Base-by-base conservation (phyloP, 371 early-diverging fungal species). In the Catenaria anguillulae region DNA sequence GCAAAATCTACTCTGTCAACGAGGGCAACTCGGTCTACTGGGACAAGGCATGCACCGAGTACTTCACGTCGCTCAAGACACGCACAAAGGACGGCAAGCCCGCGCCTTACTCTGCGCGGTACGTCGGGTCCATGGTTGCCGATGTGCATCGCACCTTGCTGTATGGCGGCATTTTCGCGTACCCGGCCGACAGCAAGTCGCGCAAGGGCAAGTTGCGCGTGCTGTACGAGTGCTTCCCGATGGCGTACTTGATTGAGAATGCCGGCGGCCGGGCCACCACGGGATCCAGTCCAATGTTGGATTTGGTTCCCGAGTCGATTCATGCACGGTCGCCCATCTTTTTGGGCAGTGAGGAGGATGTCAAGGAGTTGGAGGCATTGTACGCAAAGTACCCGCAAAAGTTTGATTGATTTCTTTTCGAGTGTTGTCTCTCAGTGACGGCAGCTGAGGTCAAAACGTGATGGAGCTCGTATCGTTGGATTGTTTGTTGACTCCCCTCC, bases 91-190 rank as follows among this genome's bases (percentile, higher is more conserved):
- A 77, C 45, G 83, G 78, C 58, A 90, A 85, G 75, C 52, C 52
- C 29, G 82, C 86, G 61, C 92, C 93, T 21, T 97, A 95, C 77
- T 86, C 89, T 26, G 91, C 95, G 29, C 86, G 97, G 70, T 97
- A 97, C 75, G 92, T 95, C 52, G 97, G 97, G 21, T 90, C 91
- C 60, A 96, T 97, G 97, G 97, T 97, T 29, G 94, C 96, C 63
- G 97, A 97, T 78, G 92, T 97, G 35, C 97, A 96, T 81, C 85
- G 97, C 66, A 97, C 97, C 24, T 74, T 97, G 55, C 78, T 97
- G 43, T 97, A 97, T 66, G 97, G 91, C 55, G 76, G 79, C n/a
- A 65, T 80, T 36, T 80, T 80, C 67, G 65, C 76, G 70, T 80
- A 80, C 69, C 80, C 80, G 42, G 83, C 85, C 64, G 92, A 91